phyloP scores from a whole-genome alignment of 2,329 filamentous ascomycete genomes.

The Hymenoscyphus repandus region DNA sequence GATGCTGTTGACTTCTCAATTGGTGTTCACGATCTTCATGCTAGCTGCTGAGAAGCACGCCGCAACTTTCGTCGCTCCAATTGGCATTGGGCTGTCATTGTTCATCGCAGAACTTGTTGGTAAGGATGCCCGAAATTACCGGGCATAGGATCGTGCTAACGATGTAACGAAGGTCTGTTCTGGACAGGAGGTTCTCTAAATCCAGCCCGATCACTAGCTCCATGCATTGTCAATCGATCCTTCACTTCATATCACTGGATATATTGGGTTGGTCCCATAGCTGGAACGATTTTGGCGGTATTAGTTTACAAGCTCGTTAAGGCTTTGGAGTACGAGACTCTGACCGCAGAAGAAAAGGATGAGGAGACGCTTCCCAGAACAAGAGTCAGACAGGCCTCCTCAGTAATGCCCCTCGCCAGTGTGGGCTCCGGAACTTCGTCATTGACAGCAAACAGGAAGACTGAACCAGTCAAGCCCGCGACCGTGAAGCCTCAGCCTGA shows the following conservation, averaged over 20 bases:
- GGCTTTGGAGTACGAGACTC: slow-evolving; percentile 45
- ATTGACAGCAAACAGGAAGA: background rate
- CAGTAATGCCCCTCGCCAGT: slow-evolving; percentile 13
- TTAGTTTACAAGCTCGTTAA: slow-evolving; percentile 46
- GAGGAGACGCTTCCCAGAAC: slow-evolving; percentile 4
- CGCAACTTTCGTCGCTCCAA: slow-evolving; percentile 42
- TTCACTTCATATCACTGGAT: slow-evolving; percentile 45
- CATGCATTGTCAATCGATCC: slow-evolving; percentile 37
- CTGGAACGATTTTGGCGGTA: slow-evolving; percentile 45
- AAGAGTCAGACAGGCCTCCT: slow-evolving; percentile 4
- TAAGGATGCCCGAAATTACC: slow-evolving; percentile 9
- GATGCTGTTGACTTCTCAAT: slow-evolving; percentile 42
- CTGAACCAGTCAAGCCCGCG: background rate
- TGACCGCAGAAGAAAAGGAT: slow-evolving; percentile 37
- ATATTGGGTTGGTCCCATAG: slow-evolving; percentile 46
- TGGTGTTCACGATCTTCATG: slow-evolving; percentile 47
- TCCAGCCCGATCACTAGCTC: slow-evolving; percentile 42
- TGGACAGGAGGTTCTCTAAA: slow-evolving; percentile 46
- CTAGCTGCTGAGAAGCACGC: slow-evolving; percentile 46
- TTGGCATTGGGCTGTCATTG: slow-evolving; percentile 42
- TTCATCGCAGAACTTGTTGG: slow-evolving; percentile 41
- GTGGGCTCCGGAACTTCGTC: slow-evolving; percentile 3
- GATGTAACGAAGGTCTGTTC: slow-evolving; percentile 34
- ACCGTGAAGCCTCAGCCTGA: background rate
- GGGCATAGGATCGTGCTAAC: background rate